phyloP scores from a whole-genome alignment of 1,284 basidiomycete genomes.

The Irpex sp. region DNA sequence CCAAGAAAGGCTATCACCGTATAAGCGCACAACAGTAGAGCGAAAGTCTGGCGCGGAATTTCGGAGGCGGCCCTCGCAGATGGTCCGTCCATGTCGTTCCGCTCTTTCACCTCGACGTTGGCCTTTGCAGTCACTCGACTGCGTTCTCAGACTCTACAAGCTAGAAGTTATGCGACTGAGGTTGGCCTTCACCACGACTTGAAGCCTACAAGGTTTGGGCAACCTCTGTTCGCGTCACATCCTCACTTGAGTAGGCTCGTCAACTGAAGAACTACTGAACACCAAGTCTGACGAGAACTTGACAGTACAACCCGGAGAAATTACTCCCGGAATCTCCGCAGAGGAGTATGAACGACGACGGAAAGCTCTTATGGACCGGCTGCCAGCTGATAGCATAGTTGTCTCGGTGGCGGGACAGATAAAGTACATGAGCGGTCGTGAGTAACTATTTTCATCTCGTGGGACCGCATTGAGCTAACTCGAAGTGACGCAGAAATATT shows the following conservation, averaged over 20 bases:
- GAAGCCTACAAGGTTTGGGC: conserved; percentile 27
- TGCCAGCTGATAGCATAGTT: conserved; percentile 79
- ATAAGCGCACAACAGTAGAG: background rate
- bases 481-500: conserved; percentile 38
- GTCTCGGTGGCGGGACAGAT: conserved; percentile 79
- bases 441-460: conserved; percentile 30
- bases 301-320: conserved; percentile 43
- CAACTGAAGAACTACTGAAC: conserved; percentile 4
- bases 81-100: conserved; percentile 9
- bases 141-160: background rate
- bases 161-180: conserved; percentile 7
- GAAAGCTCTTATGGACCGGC: conserved; percentile 65
- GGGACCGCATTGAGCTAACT: too few relatives aligned
- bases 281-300: conserved; percentile 47
- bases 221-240: conserved; percentile 27
- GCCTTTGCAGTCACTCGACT: background rate
- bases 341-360: conserved; percentile 85
- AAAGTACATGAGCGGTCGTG: conserved; percentile 86
- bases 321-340: conserved; percentile 83
- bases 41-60: background rate
- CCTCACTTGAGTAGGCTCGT: conserved; percentile 23
- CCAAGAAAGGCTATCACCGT: background rate
- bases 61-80: too few relatives aligned
- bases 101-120: conserved; percentile 5
- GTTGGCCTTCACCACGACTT: conserved; percentile 7